Conservation (phyloP, 2,329 filamentous ascomycete genomes). For the Colletotrichum tropicale region DNA sequence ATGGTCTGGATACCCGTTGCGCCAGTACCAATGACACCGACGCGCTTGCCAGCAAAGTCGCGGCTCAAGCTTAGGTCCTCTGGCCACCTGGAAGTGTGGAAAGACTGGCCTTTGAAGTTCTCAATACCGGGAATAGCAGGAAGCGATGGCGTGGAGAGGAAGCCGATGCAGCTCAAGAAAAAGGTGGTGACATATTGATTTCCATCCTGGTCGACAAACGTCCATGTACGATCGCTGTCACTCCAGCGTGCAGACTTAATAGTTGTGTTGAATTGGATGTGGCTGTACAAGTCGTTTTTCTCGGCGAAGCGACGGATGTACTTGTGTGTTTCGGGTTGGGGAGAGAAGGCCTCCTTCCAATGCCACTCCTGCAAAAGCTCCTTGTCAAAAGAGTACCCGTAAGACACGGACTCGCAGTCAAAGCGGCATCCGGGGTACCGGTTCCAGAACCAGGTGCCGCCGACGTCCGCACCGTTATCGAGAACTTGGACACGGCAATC, state of each 20-base stretch:
- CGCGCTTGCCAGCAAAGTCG: constrained; percentile 25
- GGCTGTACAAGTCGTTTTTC: background rate
- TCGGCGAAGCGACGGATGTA: background rate
- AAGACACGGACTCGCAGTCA: constrained; percentile 43
- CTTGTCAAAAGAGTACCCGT: background rate
- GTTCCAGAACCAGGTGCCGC: constrained; percentile 57
- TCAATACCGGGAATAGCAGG: constrained; percentile 32
- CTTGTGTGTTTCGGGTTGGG: background rate
- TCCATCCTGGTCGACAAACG: background rate
- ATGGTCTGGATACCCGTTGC: constrained; percentile 37
- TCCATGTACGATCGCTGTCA: background rate
- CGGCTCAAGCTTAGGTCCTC: background rate
- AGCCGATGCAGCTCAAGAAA: constrained; percentile 10
- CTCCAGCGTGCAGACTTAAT: background rate
- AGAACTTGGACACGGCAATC: constrained; percentile 24
- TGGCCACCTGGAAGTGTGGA: constrained; percentile 24
- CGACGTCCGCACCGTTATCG: constrained; percentile 47
- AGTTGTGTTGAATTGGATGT: background rate
- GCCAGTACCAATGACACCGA: constrained; percentile 35
- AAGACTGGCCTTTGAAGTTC: constrained; percentile 18
- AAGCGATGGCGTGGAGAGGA: constrained; percentile 33
- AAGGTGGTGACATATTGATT: background rate
- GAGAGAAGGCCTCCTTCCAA: constrained; percentile 4
- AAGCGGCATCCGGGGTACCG: constrained; percentile 55
- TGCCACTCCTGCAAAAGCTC: constrained; percentile 2